Conservation (phyloP, 2,329 filamentous ascomycete species). For the Diaporthe amygdali region DNA sequence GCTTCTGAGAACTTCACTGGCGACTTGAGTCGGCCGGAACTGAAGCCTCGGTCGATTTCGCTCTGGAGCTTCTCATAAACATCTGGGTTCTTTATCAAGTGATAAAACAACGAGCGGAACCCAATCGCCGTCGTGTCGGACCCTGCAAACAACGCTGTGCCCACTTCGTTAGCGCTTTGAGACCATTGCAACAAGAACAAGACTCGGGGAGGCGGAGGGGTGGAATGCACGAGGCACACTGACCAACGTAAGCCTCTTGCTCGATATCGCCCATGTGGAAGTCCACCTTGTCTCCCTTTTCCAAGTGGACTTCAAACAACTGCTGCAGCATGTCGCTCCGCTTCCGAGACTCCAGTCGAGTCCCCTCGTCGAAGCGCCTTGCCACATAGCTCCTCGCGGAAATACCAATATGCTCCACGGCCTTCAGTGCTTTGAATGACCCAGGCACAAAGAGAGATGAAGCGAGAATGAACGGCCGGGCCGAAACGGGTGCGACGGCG, state of each 20-base stretch:
- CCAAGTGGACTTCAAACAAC: conserved; percentile 25
- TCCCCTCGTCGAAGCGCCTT: conserved; percentile 18
- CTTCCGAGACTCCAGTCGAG: conserved; percentile 7
- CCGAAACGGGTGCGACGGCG: conserved; percentile 24
- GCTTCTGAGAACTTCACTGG: conserved; percentile 26
- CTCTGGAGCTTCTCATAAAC: conserved; percentile 19
- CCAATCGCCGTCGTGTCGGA: conserved; percentile 21
- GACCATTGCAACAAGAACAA: not conserved
- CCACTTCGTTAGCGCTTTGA: not conserved
- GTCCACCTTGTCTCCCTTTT: conserved; percentile 27
- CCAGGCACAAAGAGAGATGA: conserved; percentile 26
- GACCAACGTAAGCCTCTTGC: conserved; percentile 26
- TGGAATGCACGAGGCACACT: too few species aligned
- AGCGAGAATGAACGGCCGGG: conserved; percentile 26
- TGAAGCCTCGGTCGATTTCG: conserved; percentile 23
- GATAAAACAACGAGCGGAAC: conserved; percentile 11
- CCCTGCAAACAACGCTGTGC: conserved; percentile 26
- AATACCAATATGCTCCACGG: conserved; percentile 23
- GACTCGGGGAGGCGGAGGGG: not conserved
- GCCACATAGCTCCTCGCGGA: conserved; percentile 23
- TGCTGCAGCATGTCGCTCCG: conserved; percentile 27
- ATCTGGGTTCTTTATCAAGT: conserved; percentile 26
- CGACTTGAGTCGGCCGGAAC: conserved; percentile 22
- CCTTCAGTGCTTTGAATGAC: conserved; percentile 25
- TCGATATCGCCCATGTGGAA: conserved; percentile 28